Evolutionary conservation across 441 rosid species (phyloP).

Genomic region (Aquilaria agallochum): DNA sequence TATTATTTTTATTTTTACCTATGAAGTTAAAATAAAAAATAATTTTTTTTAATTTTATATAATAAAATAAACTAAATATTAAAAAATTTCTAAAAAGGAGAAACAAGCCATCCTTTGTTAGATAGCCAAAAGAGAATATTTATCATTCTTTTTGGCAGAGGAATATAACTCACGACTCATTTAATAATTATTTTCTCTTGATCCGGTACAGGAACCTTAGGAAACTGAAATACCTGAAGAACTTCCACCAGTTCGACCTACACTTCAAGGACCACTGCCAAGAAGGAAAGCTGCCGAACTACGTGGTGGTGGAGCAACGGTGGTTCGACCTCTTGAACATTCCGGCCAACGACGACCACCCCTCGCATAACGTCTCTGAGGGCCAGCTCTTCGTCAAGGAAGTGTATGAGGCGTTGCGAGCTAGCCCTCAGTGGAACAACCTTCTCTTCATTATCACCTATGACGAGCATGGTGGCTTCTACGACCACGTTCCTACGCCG

Average conservation of each 20-base stretch:
- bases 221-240: slow-evolving; percentile 58
- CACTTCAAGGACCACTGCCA: slow-evolving; percentile 68
- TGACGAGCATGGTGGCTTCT: slow-evolving; percentile 96
- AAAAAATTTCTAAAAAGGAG: too few relatives aligned
- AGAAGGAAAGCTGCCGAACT: slow-evolving; percentile 86
- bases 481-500: slow-evolving; percentile 91
- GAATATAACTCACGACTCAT: too few relatives aligned
- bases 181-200: neutral
- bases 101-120: too few relatives aligned
- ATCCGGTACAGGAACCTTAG: slow-evolving; percentile 52
- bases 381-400: slow-evolving; percentile 78
- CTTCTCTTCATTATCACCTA: slow-evolving; percentile 54
- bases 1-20: too few relatives aligned
- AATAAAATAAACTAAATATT: too few relatives aligned
- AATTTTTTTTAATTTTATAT: too few relatives aligned
- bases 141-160: too few relatives aligned
- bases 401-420: slow-evolving; percentile 77
- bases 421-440: slow-evolving; percentile 88
- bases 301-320: slow-evolving; percentile 70
- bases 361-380: slow-evolving; percentile 66
- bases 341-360: slow-evolving; percentile 84
- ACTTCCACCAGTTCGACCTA: slow-evolving; percentile 60
- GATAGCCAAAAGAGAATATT: too few relatives aligned
- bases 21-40: too few relatives aligned
- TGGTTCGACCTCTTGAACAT: slow-evolving; percentile 44